phyloP scores from a whole-genome alignment of 805 yeast species.

The Yarrowia osloensis region DNA sequence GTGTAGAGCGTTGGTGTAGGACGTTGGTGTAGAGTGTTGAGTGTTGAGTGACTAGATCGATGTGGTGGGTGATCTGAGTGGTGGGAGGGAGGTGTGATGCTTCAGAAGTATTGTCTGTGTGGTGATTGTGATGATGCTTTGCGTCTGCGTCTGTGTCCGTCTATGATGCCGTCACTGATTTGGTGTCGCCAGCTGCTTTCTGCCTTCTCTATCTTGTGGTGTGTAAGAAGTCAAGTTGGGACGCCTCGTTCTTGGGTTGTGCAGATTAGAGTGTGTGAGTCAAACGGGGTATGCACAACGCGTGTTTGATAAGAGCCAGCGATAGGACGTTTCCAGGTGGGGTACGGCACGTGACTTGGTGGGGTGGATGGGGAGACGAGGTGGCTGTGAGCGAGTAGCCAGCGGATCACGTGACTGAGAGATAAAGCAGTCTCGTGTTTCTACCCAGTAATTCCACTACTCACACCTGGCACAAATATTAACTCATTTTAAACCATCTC shows the following conservation, averaged over 20 bases:
- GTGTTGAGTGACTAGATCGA: not conserved
- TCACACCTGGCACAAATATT: no score
- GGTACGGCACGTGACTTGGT: not conserved
- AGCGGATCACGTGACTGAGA: no score
- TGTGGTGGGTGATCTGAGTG: not conserved
- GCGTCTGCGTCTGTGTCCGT: not conserved
- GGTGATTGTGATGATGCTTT: not conserved
- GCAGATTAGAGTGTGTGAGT: not conserved
- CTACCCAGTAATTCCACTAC: no score
- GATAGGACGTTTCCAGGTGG: constrained; percentile 25
- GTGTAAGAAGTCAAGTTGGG: not conserved
- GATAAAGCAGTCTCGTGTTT: no score
- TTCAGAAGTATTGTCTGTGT: no score
- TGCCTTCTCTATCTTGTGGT: no score
- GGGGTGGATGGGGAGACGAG: no score
- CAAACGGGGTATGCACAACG: constrained; percentile 1
- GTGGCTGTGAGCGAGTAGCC: no score
- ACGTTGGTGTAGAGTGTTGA: not conserved
- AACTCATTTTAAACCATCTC: no score
- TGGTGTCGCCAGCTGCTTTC: no score
- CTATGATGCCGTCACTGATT: no score
- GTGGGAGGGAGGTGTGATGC: not conserved
- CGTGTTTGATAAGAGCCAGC: constrained; percentile 17
- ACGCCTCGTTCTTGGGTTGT: no score
- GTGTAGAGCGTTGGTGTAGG: not conserved